Base-by-base conservation (phyloP, 2,329 filamentous ascomycete species). In the Mariannaea elegans region DNA sequence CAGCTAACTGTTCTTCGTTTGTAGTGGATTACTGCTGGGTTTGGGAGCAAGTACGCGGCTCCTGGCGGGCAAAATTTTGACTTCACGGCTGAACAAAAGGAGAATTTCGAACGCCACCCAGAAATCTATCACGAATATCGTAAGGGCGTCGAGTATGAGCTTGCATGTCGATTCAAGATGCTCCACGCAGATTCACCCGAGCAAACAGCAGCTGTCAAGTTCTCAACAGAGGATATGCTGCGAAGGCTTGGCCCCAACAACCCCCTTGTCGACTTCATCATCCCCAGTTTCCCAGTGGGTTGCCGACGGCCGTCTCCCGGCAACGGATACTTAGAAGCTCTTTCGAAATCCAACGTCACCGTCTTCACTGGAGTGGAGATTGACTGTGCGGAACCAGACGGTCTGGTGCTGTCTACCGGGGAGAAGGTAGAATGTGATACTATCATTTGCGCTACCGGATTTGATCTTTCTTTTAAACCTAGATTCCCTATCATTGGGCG, bases 381-480 rank as follows among this genome's bases (percentile, higher is more conserved):
- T 23, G 12, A 14, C 3, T 3, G 24, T 2, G 13, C 53, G 6
- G 19, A 27, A 2, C 13, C 23, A 2, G 16, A 21, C n/a, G 56
- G 56, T 9, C 24, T 52, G 9, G 34, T 59, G 3, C 13, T 19
- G 3, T 3, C 16, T 2, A 13, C 34, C 13, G 56, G 56, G 10
- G 13, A 29, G 8, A 18, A 42, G 16, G 7, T 16, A 7, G n/a
- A 16, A 3, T 19, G 27, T 12, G 56, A 59, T 27, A 27, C 29
- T 2, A 39, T 58, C 12, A 53, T 58, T 10, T 58, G 55, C 32
- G 55, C 55, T 4, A 58, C 55, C 3, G 55, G 48, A 2, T 59
- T 59, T 18, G 41, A 59, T 21, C 18, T 19, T 7, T 29, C 32
- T 5, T 59, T 47, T 18, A 16, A n/a, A 14, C 41, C 48, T 3